Evolutionary conservation across 1,284 basidiomycete species (phyloP).

Genomic region (Ceratobasidium sp.): DNA sequence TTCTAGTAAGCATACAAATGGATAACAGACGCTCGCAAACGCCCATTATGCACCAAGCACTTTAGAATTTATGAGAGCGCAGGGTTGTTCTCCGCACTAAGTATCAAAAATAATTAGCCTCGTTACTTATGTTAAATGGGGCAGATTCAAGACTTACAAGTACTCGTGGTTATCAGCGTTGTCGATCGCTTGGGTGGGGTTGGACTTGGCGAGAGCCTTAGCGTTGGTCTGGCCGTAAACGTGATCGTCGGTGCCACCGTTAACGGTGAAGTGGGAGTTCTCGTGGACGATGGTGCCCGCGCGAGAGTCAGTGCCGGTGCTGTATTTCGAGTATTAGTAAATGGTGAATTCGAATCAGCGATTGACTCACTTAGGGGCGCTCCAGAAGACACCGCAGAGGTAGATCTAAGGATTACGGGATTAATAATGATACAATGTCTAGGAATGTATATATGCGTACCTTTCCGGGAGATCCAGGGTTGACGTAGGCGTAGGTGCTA

Average conservation of each 20-base stretch:
- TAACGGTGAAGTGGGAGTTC: conserved; percentile 46
- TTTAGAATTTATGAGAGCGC: background rate
- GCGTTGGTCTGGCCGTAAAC: conserved; percentile 39
- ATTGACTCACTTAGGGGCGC: conserved; percentile 42
- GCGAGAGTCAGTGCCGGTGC: conserved; percentile 46
- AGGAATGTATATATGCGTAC: too few relatives aligned
- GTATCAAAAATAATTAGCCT: background rate
- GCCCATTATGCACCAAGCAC: too few relatives aligned
- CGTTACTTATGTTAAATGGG: too few relatives aligned
- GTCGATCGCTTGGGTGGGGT: conserved; percentile 24
- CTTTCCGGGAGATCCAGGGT: conserved; percentile 38
- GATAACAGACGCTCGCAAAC: too few relatives aligned
- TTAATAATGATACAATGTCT: too few relatives aligned
- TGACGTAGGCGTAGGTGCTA: conserved; percentile 25
- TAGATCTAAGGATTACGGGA: too few relatives aligned
- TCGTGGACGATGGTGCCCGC: conserved; percentile 48
- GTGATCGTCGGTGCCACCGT: conserved; percentile 44
- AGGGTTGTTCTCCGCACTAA: conserved; percentile 29
- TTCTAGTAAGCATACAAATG: too few relatives aligned
- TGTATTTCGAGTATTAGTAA: background rate
- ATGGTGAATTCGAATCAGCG: too few relatives aligned
- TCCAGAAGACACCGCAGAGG: conserved; percentile 48
- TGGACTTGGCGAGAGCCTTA: conserved; percentile 38
- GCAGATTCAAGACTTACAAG: conserved; percentile 24
- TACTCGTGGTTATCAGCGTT: conserved; percentile 46